phyloP scores from a whole-genome alignment of 495 filamentous ascomycete genomes.

The Pseudevernia furfuracea region DNA sequence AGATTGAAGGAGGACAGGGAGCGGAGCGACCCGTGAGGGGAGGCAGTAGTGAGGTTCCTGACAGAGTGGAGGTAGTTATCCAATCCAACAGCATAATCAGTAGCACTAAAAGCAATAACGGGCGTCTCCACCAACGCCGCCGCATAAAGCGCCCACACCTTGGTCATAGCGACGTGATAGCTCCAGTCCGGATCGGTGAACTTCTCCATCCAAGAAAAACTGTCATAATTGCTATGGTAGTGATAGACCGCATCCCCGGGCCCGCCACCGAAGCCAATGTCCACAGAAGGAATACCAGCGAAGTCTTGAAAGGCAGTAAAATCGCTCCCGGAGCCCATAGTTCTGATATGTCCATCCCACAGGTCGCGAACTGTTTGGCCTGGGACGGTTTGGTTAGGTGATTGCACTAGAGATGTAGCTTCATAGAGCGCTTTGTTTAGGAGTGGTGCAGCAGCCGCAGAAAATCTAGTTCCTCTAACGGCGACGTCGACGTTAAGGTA shows the following conservation, averaged over 20 bases:
- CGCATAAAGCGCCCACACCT: conserved; percentile 47
- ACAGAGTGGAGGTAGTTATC: conserved; percentile 46
- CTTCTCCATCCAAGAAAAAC: conserved; percentile 66
- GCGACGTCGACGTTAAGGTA: conserved; percentile 69
- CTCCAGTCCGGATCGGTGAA: conserved; percentile 56
- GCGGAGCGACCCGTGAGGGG: conserved; percentile 22
- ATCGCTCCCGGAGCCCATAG: conserved; percentile 65
- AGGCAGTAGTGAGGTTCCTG: conserved; percentile 38
- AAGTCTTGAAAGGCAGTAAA: conserved; percentile 71
- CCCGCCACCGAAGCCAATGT: conserved; percentile 48
- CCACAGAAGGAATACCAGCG: conserved; percentile 57
- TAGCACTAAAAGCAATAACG: conserved; percentile 41
- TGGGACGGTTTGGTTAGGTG: conserved; percentile 62
- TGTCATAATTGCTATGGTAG: conserved; percentile 74
- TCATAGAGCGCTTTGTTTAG: conserved; percentile 69
- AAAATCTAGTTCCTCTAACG: conserved; percentile 43
- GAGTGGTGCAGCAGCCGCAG: conserved; percentile 55
- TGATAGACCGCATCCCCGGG: conserved; percentile 55
- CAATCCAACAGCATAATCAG: conserved; percentile 41
- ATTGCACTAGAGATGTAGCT: conserved; percentile 59
- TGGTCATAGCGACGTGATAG: conserved; percentile 54
- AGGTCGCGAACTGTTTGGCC: conserved; percentile 60
- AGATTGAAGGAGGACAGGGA: conserved; percentile 34
- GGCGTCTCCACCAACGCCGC: conserved; percentile 43
- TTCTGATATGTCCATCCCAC: conserved; percentile 52